A percentile compares a stretch with the other conserved stretches of the same genome.
These are phyloP conservation scores for Stephania yunnanensis DNA, from an alignment of 164 flowering plant genomes.

Conservation along the genomic window DNA sequence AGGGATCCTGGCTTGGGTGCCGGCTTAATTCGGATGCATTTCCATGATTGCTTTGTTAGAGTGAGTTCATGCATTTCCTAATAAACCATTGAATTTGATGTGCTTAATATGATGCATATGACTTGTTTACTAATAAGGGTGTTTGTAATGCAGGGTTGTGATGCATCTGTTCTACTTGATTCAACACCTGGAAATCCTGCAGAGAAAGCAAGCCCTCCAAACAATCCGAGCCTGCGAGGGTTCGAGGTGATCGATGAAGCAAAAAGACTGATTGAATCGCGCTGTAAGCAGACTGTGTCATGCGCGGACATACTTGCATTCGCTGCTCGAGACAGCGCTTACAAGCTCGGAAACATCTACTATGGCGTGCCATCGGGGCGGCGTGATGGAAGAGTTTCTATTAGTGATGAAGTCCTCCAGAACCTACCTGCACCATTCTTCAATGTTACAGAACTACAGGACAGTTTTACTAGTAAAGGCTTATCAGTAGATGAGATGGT, in stretches of 20 bases:
- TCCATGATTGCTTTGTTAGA: constrained; percentile 71
- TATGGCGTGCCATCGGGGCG: constrained; percentile 42
- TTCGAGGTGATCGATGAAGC: constrained; percentile 55
- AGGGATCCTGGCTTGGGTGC: constrained; percentile 48
- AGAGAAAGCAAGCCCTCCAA: constrained; percentile 35
- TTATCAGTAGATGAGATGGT: constrained; percentile 11
- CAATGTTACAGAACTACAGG: constrained; percentile 1
- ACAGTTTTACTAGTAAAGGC: constrained; percentile 8
- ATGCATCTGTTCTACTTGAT: constrained; percentile 47
- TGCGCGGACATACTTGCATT: constrained; percentile 60
- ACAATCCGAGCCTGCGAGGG: constrained; percentile 41
- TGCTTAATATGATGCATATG: not conserved
- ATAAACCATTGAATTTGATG: not conserved
- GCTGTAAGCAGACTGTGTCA: constrained; percentile 45
- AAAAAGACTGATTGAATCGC: constrained; percentile 37
- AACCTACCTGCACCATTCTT: constrained; percentile 10
- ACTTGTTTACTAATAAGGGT: not conserved
- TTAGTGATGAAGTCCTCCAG: not conserved
- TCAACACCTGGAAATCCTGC: constrained; percentile 33
- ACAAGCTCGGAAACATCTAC: constrained; percentile 26
- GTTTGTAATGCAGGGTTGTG: constrained; percentile 50
- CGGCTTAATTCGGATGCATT: constrained; percentile 58
- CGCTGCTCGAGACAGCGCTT: constrained; percentile 48
- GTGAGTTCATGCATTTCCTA: constrained; percentile 15
- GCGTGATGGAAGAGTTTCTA: constrained; percentile 14